Percentiles rank a stretch among this genome's conserved stretches.
These are phyloP conservation scores for Pachysandra terminalis DNA, from an alignment of 164 flowering plant species.

Conservation along the genomic window DNA sequence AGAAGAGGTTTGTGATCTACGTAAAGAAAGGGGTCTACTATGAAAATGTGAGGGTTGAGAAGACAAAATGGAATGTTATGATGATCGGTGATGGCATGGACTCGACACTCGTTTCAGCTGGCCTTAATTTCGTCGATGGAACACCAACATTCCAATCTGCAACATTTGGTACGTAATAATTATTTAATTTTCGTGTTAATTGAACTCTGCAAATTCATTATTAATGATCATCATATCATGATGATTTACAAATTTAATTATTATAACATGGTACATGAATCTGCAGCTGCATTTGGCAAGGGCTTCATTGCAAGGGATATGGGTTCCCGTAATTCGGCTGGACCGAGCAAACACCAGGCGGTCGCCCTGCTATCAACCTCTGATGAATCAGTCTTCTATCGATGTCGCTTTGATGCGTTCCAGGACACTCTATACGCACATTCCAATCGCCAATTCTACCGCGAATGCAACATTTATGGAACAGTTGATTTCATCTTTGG, in stretches of 20 bases:
- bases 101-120: slow-evolving; percentile 46
- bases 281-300: slow-evolving; percentile 58
- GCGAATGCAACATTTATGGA: slow-evolving; percentile 53
- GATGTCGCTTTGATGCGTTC: slow-evolving; percentile 56
- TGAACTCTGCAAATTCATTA: too few species aligned
- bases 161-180: slow-evolving; percentile 70
- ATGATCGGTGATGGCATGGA: slow-evolving; percentile 68
- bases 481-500: slow-evolving; percentile 84
- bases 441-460: slow-evolving; percentile 62
- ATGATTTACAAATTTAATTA: too few species aligned
- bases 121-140: slow-evolving; percentile 53
- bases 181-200: too few species aligned
- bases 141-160: slow-evolving; percentile 63
- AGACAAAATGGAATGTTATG: slow-evolving; percentile 56
- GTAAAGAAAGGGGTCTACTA: slow-evolving; percentile 59
- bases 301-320: slow-evolving; percentile 61
- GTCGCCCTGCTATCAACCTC: slow-evolving; percentile 55
- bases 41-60: slow-evolving; percentile 54
- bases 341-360: slow-evolving; percentile 68
- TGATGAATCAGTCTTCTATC: slow-evolving; percentile 50
- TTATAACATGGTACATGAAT: too few species aligned
- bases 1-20: slow-evolving; percentile 46
- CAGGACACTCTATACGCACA: slow-evolving; percentile 70
- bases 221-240: too few species aligned
- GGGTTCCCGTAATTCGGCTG: slow-evolving; percentile 66